phyloP scores from a whole-genome alignment of 352 stramenopile genomes.

The Globisporangium alternatum region DNA sequence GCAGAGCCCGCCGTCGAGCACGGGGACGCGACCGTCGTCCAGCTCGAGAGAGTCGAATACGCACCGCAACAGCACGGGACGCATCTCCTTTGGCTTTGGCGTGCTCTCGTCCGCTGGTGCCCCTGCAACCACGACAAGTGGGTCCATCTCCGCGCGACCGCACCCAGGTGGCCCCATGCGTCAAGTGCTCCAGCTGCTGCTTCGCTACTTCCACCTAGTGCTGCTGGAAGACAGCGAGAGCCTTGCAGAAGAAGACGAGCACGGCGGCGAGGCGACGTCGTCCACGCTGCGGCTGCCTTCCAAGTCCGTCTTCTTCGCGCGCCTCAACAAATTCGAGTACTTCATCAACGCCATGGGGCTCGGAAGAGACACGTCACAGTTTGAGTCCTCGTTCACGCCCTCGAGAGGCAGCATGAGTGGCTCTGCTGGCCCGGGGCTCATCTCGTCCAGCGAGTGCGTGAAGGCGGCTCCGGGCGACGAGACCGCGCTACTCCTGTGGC shows the following conservation, averaged over 20 bases:
- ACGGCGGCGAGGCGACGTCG: slow-evolving; percentile 17
- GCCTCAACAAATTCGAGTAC: slow-evolving; percentile 84
- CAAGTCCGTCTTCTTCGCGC: slow-evolving; percentile 67
- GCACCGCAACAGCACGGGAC: slow-evolving; percentile 16
- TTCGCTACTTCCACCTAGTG: slow-evolving; percentile 73
- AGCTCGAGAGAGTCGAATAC: slow-evolving; percentile 9
- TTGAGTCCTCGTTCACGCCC: slow-evolving; percentile 72
- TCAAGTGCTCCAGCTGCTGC: slow-evolving; percentile 72
- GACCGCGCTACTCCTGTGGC: slow-evolving; percentile 72
- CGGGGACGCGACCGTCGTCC: slow-evolving; percentile 13
- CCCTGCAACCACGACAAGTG: slow-evolving; percentile 17
- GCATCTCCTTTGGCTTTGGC: slow-evolving; percentile 31
- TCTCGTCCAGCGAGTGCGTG: slow-evolving; percentile 54
- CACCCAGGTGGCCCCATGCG: slow-evolving; percentile 81
- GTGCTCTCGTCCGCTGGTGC: slow-evolving; percentile 34
- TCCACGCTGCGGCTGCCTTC: slow-evolving; percentile 40
- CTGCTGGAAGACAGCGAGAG: slow-evolving; percentile 50
- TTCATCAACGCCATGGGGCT: slow-evolving; percentile 81
- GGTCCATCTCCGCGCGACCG: slow-evolving; percentile 56
- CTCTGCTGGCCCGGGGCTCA: slow-evolving; percentile 24
- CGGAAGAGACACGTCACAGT: slow-evolving; percentile 64
- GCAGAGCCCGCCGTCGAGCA: slow-evolving; percentile 43
- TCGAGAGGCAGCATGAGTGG: slow-evolving; percentile 28
- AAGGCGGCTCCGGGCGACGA: slow-evolving; percentile 71
- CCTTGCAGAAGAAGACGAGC: slow-evolving; percentile 19